phyloP scores from a whole-genome alignment of 2,329 filamentous ascomycete species.

The Xylariaceae sp. region DNA sequence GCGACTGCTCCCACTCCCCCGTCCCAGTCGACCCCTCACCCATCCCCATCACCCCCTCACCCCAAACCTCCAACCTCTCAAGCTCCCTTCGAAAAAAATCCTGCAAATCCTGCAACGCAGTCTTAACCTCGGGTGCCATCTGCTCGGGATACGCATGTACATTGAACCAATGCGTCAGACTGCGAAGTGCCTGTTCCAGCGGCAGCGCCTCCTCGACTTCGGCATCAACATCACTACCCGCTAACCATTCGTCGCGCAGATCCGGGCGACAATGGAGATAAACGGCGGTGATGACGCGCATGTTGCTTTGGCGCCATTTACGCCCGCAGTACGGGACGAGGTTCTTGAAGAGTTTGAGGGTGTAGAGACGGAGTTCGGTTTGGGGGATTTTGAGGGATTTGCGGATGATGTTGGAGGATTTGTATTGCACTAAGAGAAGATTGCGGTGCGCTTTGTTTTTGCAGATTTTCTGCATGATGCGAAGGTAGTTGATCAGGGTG shows the following conservation, averaged over 20 bases:
- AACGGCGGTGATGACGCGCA: slow-evolving; percentile 96
- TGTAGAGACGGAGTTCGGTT: slow-evolving; percentile 81
- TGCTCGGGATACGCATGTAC: slow-evolving; percentile 73
- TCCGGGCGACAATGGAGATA: slow-evolving; percentile 92
- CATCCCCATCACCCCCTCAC: slow-evolving; percentile 29
- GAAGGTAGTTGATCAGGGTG: slow-evolving; percentile 88
- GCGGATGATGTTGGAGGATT: slow-evolving; percentile 84
- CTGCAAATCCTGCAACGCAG: slow-evolving; percentile 63
- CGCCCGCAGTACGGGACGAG: slow-evolving; percentile 97
- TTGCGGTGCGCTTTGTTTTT: slow-evolving; percentile 94
- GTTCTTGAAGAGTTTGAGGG: slow-evolving; percentile 96
- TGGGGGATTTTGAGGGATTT: slow-evolving; percentile 91
- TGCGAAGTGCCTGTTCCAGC: slow-evolving; percentile 82
- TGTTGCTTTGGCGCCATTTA: slow-evolving; percentile 97
- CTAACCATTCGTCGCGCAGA: slow-evolving; percentile 89
- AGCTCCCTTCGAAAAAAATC: slow-evolving; percentile 77
- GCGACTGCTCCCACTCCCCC: slow-evolving; percentile 24
- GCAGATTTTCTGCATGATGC: slow-evolving; percentile 95
- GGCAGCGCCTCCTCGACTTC: slow-evolving; percentile 92
- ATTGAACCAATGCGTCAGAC: slow-evolving; percentile 93
- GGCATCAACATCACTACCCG: slow-evolving; percentile 83
- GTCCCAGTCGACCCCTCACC: slow-evolving; percentile 16
- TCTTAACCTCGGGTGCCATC: slow-evolving; percentile 56
- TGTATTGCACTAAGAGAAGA: slow-evolving; percentile 89
- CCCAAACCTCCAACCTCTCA: slow-evolving; percentile 61